A percentile compares a stretch with the other conserved stretches of the same genome.
These are phyloP conservation scores for Hansenula anomala DNA, from an alignment of 1,139 yeast genomes.

Conservation along the genomic window DNA sequence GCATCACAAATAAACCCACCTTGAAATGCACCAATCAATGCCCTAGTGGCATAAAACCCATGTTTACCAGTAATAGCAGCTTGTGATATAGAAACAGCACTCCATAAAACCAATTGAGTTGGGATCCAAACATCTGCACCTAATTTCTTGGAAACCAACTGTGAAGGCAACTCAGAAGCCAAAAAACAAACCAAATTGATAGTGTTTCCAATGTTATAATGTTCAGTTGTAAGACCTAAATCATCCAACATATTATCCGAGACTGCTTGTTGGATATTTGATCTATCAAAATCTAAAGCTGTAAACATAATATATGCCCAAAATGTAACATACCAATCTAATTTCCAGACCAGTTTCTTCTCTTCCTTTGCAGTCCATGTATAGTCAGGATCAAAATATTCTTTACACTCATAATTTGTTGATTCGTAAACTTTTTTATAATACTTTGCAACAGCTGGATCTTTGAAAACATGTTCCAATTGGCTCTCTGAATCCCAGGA, in stretches of 20 bases:
- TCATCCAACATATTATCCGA: neutral
- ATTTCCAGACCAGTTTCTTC: neutral
- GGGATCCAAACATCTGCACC: neutral
- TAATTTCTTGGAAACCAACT: neutral
- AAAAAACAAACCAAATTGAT: neutral
- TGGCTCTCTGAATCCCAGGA: neutral
- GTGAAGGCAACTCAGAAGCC: neutral
- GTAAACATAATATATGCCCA: neutral
- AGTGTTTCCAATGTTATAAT: neutral
- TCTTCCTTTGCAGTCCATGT: neutral
- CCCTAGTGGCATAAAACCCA: neutral
- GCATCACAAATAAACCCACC: neutral
- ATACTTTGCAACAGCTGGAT: conserved; percentile 37
- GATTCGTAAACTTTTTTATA: conserved; percentile 36
- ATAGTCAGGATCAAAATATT: conserved; percentile 36
- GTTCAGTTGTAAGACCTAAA: neutral
- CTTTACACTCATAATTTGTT: conserved; percentile 38
- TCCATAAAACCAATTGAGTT: neutral
- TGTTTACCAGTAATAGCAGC: neutral
- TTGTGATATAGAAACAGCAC: neutral
- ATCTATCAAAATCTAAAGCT: neutral
- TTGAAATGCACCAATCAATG: neutral
- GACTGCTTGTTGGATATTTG: neutral
- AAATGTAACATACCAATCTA: neutral
- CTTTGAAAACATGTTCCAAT: conserved; percentile 17